phyloP scores from a whole-genome alignment of 495 filamentous ascomycete species.

The Parachaetomium inaequale region DNA sequence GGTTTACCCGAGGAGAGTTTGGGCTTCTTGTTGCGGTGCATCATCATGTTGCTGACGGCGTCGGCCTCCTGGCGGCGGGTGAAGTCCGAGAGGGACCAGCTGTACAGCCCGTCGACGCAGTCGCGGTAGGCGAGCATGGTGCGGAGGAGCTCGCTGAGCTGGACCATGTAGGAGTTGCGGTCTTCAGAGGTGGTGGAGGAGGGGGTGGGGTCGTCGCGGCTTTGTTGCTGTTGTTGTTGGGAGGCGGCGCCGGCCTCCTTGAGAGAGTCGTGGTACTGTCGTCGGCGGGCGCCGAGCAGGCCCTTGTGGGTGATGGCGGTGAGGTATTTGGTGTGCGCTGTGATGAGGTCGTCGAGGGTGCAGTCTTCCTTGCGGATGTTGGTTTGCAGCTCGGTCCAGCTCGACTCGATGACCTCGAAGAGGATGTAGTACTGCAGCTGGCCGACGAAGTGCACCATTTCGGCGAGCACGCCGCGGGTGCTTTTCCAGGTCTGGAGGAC shows the following conservation, averaged over 20 bases:
- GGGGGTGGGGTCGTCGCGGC: constrained; percentile 28
- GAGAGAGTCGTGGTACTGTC: constrained; percentile 41
- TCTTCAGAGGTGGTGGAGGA: constrained; percentile 44
- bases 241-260: constrained; percentile 24
- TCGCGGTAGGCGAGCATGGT: constrained; percentile 93
- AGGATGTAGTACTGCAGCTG: constrained; percentile 99
- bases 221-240: constrained; percentile 11
- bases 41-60: constrained; percentile 36
- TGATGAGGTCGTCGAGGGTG: constrained; percentile 92
- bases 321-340: constrained; percentile 85
- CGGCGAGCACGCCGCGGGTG: constrained; percentile 80
- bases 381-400: constrained; percentile 82
- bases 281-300: constrained; percentile 67
- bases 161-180: constrained; percentile 80
- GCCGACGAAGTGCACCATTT: constrained; percentile 98
- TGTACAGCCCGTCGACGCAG: constrained; percentile 90
- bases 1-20: constrained; percentile 45
- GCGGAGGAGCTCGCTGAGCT: constrained; percentile 88
- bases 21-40: constrained; percentile 2
- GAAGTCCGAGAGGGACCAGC: constrained; percentile 89
- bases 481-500: constrained; percentile 84
- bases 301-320: constrained; percentile 95
- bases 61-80: constrained; percentile 81
- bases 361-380: constrained; percentile 75
- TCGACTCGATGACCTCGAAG: constrained; percentile 95